Evolutionary conservation across 352 stramenopile genomes (phyloP), one percentile per base, ranked within the genome.

Genomic region (Pythium angustatum): DNA sequence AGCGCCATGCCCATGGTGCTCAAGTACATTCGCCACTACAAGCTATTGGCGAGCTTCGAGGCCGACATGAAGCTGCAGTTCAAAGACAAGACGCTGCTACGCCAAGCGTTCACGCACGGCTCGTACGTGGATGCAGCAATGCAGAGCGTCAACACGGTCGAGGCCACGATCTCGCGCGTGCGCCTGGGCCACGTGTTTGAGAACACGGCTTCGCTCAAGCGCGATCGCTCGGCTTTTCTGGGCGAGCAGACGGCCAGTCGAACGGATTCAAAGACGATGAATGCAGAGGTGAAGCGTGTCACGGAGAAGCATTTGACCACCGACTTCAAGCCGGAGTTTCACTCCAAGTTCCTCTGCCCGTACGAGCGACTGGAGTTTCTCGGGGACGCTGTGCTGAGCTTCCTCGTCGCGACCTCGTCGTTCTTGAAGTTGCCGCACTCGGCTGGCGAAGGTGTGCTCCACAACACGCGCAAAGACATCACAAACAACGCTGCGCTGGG

Each of bases 291-390:
- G 56, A 75, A 83, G 52, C 57, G 76, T 15, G 73, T 91, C 19
- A 70, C 82, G 0, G 73, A 85, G 19, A 81, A 80, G 57, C 85
- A 90, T 43, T 72, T 91, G 19, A 81, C 79, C 7, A 67, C 65
- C 0, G 85, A 93, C 47, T 93, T 91, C 54, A 84, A 84, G 34
- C 71, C 89, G n/a, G 76, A 91, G 58, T 91, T 90, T 27, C 78
- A 90, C 62, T 91, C 85, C 5, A 77, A 77, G 14, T 94, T 82
- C 52, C 61, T 91, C 38, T 93, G 85, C 45, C 81, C 87, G 44
- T 94, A 96, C 59, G 85, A 94, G 34, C 83, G 87, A 4, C 72
- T 96, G 24, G 85, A 93, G 67, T 96, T 94, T 68, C 60, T 96
- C 0, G 87, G 87, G 14, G 86, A 96, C 45, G 82, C 85, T 0